Conservation (phyloP, 2,329 filamentous ascomycete genomes). For the Cordyceps militaris region DNA sequence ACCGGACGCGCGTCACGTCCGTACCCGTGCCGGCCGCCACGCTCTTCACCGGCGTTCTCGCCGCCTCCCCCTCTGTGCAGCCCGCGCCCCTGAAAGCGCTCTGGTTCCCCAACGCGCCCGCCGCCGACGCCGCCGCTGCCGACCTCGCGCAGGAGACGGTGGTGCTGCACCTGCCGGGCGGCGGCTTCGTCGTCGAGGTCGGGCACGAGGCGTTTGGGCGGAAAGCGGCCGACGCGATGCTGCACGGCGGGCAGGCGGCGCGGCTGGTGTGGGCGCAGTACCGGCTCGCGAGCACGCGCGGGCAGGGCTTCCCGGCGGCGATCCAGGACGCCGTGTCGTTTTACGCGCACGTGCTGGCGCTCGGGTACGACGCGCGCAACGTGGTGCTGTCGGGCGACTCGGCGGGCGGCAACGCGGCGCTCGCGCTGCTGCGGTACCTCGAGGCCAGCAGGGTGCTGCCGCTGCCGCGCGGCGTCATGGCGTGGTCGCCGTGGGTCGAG, state of each 20-base stretch:
- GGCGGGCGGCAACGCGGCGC: constrained; percentile 23
- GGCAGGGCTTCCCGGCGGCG: constrained; percentile 23
- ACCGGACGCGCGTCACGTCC: not conserved
- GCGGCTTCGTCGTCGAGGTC: constrained; percentile 23
- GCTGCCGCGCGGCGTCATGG: constrained; percentile 4
- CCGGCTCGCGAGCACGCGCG: constrained; percentile 19
- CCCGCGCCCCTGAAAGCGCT: not conserved
- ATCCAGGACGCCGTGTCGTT: constrained; percentile 25
- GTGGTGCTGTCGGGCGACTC: constrained; percentile 27
- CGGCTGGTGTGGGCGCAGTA: constrained; percentile 24
- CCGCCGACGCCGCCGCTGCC: not conserved
- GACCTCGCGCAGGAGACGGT: constrained; percentile 9
- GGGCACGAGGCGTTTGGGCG: constrained; percentile 22
- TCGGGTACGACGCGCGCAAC: constrained; percentile 18
- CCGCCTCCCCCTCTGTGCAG: not conserved
- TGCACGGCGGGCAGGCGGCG: constrained; percentile 16
- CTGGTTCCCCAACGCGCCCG: constrained; percentile 5
- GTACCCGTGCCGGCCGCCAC: not conserved
- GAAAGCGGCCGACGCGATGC: constrained; percentile 19
- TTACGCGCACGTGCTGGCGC: constrained; percentile 20
- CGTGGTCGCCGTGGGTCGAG: constrained; percentile 11
- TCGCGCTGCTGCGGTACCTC: constrained; percentile 25
- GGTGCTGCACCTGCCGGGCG: constrained; percentile 25
- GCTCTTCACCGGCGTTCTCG: constrained; percentile 3
- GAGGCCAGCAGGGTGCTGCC: not conserved